phyloP scores from a whole-genome alignment of 2,329 filamentous ascomycete genomes.

The Fusarium staphyleae region DNA sequence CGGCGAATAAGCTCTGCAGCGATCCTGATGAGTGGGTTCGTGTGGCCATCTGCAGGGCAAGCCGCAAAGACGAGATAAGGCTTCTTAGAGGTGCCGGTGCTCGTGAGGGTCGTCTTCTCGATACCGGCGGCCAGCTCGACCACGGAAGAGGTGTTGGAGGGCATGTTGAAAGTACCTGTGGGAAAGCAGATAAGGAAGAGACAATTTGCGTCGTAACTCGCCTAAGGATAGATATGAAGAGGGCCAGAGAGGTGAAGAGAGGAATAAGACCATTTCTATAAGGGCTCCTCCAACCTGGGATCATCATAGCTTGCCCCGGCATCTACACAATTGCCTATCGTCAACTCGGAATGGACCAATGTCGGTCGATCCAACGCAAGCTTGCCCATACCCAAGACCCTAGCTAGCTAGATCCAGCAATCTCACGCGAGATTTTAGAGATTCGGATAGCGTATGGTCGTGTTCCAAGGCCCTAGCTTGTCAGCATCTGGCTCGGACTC shows the following conservation, averaged over 20 bases:
- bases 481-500: too few species aligned
- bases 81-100: slow-evolving; percentile 17
- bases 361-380: not conserved
- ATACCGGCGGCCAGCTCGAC: slow-evolving; percentile 8
- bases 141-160: not conserved
- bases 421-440: slow-evolving; percentile 23
- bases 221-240: not conserved
- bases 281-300: not conserved
- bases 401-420: not conserved
- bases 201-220: not conserved
- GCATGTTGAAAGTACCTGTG: not conserved
- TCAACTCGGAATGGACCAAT: too few species aligned
- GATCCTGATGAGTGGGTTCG: slow-evolving; percentile 43
- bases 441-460: not conserved
- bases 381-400: not conserved
- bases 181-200: not conserved
- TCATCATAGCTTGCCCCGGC: not conserved
- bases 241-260: not conserved
- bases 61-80: slow-evolving; percentile 44
- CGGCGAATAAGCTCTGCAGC: slow-evolving; percentile 47
- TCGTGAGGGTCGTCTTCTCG: slow-evolving; percentile 4
- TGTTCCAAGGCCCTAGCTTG: too few species aligned
- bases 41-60: slow-evolving; percentile 44
- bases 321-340: not conserved
- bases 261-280: not conserved